These are phyloP conservation scores for Kuraishia borneana DNA, from an alignment of 805 yeast species.

Conservation along the genomic window DNA sequence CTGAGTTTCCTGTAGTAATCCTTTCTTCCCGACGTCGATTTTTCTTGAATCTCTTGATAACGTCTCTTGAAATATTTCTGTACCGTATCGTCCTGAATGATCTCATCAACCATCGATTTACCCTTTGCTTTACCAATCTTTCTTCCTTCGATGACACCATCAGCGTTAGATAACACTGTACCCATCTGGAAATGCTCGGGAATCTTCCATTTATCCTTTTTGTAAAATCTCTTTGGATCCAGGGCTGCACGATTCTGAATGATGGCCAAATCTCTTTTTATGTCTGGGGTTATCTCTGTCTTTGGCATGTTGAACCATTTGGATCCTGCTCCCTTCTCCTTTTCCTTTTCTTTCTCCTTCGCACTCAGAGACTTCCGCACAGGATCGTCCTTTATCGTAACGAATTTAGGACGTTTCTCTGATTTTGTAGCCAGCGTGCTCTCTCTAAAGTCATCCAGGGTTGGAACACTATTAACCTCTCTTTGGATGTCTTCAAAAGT, in stretches of 20 bases:
- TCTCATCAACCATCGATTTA: slow-evolving; percentile 68
- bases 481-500: background rate
- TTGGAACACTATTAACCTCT: background rate
- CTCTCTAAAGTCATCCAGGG: slow-evolving; percentile 1
- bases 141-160: slow-evolving; percentile 47
- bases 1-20: slow-evolving; percentile 53
- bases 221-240: slow-evolving; percentile 93
- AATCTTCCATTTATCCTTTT: slow-evolving; percentile 66
- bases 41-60: slow-evolving; percentile 66
- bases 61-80: slow-evolving; percentile 76
- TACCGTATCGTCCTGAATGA: slow-evolving; percentile 61
- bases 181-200: slow-evolving; percentile 86
- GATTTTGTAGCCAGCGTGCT: background rate
- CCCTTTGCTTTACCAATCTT: slow-evolving; percentile 65
- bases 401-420: background rate
- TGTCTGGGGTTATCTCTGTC: slow-evolving; percentile 57
- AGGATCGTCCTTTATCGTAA: slow-evolving; percentile 5
- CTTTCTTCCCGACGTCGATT: slow-evolving; percentile 53
- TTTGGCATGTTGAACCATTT: slow-evolving; percentile 79
- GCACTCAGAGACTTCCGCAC: background rate
- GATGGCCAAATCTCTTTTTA: slow-evolving; percentile 68
- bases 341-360: slow-evolving; percentile 6
- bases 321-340: slow-evolving; percentile 28
- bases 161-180: slow-evolving; percentile 32
- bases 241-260: slow-evolving; percentile 81